A percentile compares a stretch with the other conserved stretches of the same genome.
These are phyloP conservation scores for Hericium coralloides DNA, from an alignment of 768 basidiomycete genomes.

Conservation along the genomic window DNA sequence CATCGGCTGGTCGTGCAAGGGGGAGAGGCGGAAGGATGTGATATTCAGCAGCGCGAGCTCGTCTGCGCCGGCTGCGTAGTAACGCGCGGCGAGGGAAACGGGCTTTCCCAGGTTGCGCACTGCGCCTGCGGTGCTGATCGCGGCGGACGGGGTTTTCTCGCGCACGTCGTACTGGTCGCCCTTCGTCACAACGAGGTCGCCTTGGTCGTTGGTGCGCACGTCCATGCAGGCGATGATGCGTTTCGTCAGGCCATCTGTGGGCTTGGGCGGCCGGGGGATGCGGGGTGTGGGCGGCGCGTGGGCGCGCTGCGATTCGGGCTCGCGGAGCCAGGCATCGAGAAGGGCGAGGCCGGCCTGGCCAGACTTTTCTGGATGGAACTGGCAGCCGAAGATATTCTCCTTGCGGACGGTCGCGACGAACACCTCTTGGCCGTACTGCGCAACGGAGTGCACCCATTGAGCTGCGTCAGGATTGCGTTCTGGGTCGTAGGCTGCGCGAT, in stretches of 20 bases:
- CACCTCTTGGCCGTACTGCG: constrained; percentile 89
- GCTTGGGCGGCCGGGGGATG: constrained; percentile 28
- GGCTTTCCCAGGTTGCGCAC: constrained; percentile 98
- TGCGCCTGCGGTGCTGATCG: constrained; percentile 48
- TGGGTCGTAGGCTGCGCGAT: constrained; percentile 68
- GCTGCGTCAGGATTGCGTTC: constrained; percentile 44
- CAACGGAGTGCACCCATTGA: constrained; percentile 76
- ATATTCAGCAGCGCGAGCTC: constrained; percentile 98
- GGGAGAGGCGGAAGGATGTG: constrained; percentile 96
- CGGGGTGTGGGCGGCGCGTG: constrained; percentile 27
- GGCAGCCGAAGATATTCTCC: constrained; percentile 83
- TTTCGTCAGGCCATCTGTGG: constrained; percentile 71
- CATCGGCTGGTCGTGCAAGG: constrained; percentile 96
- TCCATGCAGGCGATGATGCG: constrained; percentile 97
- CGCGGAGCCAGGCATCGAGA: constrained; percentile 71
- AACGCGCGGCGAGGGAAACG: constrained; percentile 79
- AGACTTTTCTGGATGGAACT: constrained; percentile 98
- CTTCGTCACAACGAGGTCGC: constrained; percentile 97
- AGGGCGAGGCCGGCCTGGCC: constrained; percentile 79
- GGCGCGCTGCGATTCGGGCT: constrained; percentile 34
- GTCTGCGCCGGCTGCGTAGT: constrained; percentile 86
- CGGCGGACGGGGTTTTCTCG: constrained; percentile 43
- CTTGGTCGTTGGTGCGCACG: constrained; percentile 90
- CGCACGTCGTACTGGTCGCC: constrained; percentile 99
- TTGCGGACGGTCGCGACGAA: constrained; percentile 82